Base-by-base conservation (phyloP, 1,284 basidiomycete species). In the Amylostereum areolatum region DNA sequence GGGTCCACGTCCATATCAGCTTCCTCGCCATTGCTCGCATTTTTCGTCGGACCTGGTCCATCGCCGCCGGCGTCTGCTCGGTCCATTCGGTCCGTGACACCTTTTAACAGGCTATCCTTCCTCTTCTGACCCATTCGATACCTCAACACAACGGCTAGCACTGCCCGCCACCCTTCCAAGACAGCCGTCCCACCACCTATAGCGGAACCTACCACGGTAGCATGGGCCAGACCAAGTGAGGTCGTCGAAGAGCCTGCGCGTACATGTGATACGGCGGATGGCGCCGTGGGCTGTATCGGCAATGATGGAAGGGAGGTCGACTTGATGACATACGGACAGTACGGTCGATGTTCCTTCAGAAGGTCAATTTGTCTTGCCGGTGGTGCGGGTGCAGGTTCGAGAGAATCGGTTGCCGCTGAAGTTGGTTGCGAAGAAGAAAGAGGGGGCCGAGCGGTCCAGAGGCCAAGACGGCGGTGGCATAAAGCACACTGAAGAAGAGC, bases 91-190 rank as follows among this genome's bases (percentile, higher is more conserved):
- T 53, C 54, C 40, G 53, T 56, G 5, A 52, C 45, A 36, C 43
- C 50, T 31, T 56, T 50, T 28, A 56, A 55, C 24, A 67, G 59
- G 31, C 63, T 72, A 31, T 74, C 58, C 50, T 76, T 71, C 57
- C 80, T 78, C 52, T 78, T 72, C 57, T 80, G 75, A 7, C 75
- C 73, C 58, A 81, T 69, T 3, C 81, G 82, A 57, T 85, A 79
- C 28, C 88, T 74, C 49, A 81, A 63, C 24, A 86, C 70, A 25
- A 86, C 73, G 10, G 76, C 76, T 54, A 89, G 64, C 12, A 87
- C 77, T 5, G 85, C 86, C 39, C 81, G 74, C 88, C 88, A 91
- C 5, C 88, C 88, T 60, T 91, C 89, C n/a, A 84, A 57, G 24
- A 66, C 62, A 6, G 18, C 18, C 18, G 18, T 18, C 18, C 18